A percentile compares a stretch with the other conserved stretches of the same genome.
phyloP scores from a whole-genome alignment of 1,139 yeast species.

The Pichia sp. region DNA sequence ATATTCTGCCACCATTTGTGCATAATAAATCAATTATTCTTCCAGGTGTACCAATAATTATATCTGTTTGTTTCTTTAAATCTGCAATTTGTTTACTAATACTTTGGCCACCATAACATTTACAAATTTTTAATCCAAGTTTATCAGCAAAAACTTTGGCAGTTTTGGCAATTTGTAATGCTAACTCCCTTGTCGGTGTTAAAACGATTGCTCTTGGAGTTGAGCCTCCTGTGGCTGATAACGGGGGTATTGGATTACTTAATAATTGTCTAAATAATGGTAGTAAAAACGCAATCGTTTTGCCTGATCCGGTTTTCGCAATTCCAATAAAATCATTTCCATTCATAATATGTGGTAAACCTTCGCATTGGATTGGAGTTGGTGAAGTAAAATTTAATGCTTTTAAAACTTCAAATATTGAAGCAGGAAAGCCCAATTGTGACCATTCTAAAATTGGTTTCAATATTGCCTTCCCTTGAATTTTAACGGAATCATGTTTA shows the following conservation, averaged over 20 bases:
- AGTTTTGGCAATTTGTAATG: constrained; percentile 75
- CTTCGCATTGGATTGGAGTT: constrained; percentile 87
- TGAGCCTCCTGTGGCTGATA: constrained; percentile 26
- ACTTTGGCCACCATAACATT: constrained; percentile 94
- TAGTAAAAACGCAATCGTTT: constrained; percentile 79
- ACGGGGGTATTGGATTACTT: constrained; percentile 17
- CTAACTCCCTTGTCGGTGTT: constrained; percentile 92
- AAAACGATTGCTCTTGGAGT: constrained; percentile 80
- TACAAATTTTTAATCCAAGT: constrained; percentile 49
- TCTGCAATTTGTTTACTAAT: constrained; percentile 78
- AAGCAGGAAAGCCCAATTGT: constrained; percentile 69
- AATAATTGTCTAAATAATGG: constrained; percentile 83
- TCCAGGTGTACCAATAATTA: constrained; percentile 94
- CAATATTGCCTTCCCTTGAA: constrained; percentile 54
- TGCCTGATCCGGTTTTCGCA: constrained; percentile 96
- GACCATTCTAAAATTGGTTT: constrained; percentile 74
- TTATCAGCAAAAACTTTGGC: constrained; percentile 51
- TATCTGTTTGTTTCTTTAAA: constrained; percentile 70
- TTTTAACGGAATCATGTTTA: constrained; percentile 54
- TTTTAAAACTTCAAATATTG: constrained; percentile 46
- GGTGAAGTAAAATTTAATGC: constrained; percentile 50
- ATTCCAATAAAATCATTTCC: constrained; percentile 91
- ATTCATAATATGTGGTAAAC: constrained; percentile 83
- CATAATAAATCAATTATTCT: constrained; percentile 84
- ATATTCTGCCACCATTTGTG: constrained; percentile 74